These are phyloP conservation scores for Colletotrichum somersetense DNA, from an alignment of 2,329 filamentous ascomycete species.

Conservation along the genomic window DNA sequence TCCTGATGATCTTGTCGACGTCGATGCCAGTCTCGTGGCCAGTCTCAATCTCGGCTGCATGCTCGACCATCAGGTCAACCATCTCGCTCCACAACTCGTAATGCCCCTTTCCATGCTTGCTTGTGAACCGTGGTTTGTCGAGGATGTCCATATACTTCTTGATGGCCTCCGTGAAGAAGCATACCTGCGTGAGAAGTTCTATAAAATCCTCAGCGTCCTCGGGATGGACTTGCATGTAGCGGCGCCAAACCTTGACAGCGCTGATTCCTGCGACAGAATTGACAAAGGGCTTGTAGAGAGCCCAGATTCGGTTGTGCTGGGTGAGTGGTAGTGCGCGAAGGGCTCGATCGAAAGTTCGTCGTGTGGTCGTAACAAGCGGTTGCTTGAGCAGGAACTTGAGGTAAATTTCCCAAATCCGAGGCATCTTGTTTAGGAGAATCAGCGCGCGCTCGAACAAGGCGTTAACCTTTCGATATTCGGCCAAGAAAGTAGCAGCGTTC, in stretches of 20 bases:
- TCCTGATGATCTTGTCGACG: conserved; percentile 92
- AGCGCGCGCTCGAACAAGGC: conserved; percentile 92
- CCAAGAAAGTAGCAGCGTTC: conserved; percentile 82
- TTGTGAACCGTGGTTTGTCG: conserved; percentile 90
- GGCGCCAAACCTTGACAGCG: conserved; percentile 91
- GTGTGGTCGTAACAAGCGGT: conserved; percentile 88
- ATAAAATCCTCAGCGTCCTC: conserved; percentile 97
- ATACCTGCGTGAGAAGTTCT: conserved; percentile 84
- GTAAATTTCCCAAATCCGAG: conserved; percentile 98
- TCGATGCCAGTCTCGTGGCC: conserved; percentile 86
- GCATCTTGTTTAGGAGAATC: conserved; percentile 98
- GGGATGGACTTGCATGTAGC: conserved; percentile 97
- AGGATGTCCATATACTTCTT: conserved; percentile 92
- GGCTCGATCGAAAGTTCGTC: conserved; percentile 91
- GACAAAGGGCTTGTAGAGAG: conserved; percentile 89
- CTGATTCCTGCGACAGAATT: conserved; percentile 91
- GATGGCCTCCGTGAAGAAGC: conserved; percentile 90
- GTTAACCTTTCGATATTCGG: conserved; percentile 94
- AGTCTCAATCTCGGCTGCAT: conserved; percentile 87
- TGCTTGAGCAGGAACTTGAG: conserved; percentile 90
- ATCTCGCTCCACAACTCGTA: conserved; percentile 99
- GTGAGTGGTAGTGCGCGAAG: conserved; percentile 92
- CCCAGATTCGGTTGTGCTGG: conserved; percentile 96
- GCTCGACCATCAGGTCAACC: conserved; percentile 92
- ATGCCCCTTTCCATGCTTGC: conserved; percentile 92